These are phyloP conservation scores for Aspergillus sp. DNA, from an alignment of 2,329 filamentous ascomycete species.

Conservation along the genomic window DNA sequence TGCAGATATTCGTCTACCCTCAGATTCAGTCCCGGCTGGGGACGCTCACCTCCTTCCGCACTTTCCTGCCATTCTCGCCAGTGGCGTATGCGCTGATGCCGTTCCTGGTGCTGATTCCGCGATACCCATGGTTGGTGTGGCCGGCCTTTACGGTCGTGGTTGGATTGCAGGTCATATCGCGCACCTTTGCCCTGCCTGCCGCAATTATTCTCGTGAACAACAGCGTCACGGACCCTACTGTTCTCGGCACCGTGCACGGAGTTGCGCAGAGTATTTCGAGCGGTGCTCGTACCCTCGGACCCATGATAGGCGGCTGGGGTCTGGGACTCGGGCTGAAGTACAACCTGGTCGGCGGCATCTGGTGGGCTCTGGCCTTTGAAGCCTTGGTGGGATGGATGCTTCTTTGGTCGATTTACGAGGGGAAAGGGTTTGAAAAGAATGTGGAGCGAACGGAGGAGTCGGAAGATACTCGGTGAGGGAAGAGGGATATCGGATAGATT, in stretches of 20 bases:
- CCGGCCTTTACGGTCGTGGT: slow-evolving; percentile 62
- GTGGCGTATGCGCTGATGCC: slow-evolving; percentile 68
- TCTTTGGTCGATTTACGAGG: slow-evolving; percentile 64
- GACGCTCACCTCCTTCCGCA: slow-evolving; percentile 65
- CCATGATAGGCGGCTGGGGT: slow-evolving; percentile 55
- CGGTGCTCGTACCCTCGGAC: slow-evolving; percentile 56
- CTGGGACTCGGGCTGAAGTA: slow-evolving; percentile 54
- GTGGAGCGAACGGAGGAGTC: slow-evolving; percentile 19
- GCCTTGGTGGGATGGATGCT: slow-evolving; percentile 58
- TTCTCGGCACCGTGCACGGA: slow-evolving; percentile 60
- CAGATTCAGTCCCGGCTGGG: slow-evolving; percentile 65
- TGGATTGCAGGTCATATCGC: slow-evolving; percentile 67
- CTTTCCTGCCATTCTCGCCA: slow-evolving; percentile 70
- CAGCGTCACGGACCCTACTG: slow-evolving; percentile 55
- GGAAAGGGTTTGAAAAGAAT: slow-evolving; percentile 58
- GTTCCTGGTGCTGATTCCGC: slow-evolving; percentile 68
- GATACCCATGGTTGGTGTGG: slow-evolving; percentile 59
- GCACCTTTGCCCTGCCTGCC: slow-evolving; percentile 66
- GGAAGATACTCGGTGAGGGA: slow-evolving; percentile 2
- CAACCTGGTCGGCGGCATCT: slow-evolving; percentile 57
- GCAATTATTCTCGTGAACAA: slow-evolving; percentile 63
- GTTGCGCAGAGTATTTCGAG: slow-evolving; percentile 57
- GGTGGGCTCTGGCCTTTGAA: slow-evolving; percentile 58
- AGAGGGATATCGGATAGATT: not conserved
- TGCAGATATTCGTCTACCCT: slow-evolving; percentile 73